Base-by-base conservation (phyloP, 352 stramenopile species). In the Phytopythium litorale region DNA sequence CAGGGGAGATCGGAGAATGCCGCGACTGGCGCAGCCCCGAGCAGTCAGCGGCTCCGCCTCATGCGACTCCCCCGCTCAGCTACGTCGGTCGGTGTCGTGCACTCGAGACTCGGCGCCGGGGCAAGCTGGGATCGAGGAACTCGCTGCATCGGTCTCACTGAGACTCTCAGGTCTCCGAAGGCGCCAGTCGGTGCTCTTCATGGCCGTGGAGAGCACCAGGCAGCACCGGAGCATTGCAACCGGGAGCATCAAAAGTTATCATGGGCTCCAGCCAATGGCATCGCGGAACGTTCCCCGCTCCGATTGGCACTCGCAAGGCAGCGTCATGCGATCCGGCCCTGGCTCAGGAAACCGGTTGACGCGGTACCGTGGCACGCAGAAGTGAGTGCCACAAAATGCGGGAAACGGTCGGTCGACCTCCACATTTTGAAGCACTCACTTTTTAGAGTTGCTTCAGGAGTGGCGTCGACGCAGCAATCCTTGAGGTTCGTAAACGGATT, bases 1-100 rank as follows among this genome's bases (percentile, higher is more conserved):
- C 28, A 6, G 30, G 56, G 51, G 9, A 61, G 60, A 63, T 60
- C 65, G 60, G 38, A 60, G 62, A 71, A 60, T 65, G 64, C 6
- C 40, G 32, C 23, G 5, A 21, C 46, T 45, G 19, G 19, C n/a
- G 35, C 19, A 52, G 16, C 42, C 19, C 18, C 9, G 12, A 18
- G 13, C 37, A 43, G 4, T 1, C 9, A 11, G 13, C 13, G 12
- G 37, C 12, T 18, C 37, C 37, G 11, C 37, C 19, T 43, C 37
- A 15, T 43, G 37, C 11, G 25, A 28, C 25, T 28, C 18, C 37
- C 37, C 18, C 37, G 9, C 8, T 43, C 37, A 43, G 37, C 37
- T 18, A 11, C 37, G 19, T 18, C 13, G 9, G 25, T 3, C 25
- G 25, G 25, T 28, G 25, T 28, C 25, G 25, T 28, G 25, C 25